Evolutionary conservation across 176 grass and related monocot genomes (phyloP).

Genomic region (Aegilops umbellulata): DNA sequence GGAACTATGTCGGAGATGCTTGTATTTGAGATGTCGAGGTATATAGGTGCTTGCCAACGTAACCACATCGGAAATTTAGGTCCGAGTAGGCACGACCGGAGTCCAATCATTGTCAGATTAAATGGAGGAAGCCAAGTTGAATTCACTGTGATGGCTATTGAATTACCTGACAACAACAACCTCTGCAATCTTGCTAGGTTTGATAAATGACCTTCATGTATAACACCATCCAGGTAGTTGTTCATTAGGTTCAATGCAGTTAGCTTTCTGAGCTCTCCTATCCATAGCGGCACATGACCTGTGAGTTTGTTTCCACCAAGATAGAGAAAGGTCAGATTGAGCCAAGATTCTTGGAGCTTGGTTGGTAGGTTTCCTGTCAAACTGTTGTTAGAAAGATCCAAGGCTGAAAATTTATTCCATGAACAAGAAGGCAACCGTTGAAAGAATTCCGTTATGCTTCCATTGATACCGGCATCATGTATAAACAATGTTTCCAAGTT

Average conservation of each 20-base stretch:
- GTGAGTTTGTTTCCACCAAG: neutral
- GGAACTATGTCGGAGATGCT: constrained; percentile 29
- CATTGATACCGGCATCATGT: neutral
- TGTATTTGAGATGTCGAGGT: constrained; percentile 30
- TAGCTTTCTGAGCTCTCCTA: constrained; percentile 11
- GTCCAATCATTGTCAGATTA: neutral
- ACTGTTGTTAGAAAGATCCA: neutral
- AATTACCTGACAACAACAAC: neutral
- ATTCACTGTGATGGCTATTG: neutral
- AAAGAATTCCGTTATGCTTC: constrained; percentile 8
- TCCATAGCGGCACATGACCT: neutral
- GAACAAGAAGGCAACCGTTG: neutral
- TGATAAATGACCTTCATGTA: constrained; percentile 22
- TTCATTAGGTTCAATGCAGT: neutral
- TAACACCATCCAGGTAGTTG: neutral
- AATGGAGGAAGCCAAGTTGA: constrained; percentile 31
- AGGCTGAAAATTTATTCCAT: neutral
- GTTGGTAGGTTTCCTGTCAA: constrained; percentile 7
- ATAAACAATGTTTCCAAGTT: neutral
- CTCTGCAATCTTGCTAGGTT: neutral
- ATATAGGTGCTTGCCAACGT: neutral
- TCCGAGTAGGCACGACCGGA: neutral
- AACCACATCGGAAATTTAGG: constrained; percentile 35
- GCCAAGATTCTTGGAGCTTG: neutral
- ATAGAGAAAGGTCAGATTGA: neutral